Conservation (phyloP, 345 rosid species). For the Camelina hispida region DNA sequence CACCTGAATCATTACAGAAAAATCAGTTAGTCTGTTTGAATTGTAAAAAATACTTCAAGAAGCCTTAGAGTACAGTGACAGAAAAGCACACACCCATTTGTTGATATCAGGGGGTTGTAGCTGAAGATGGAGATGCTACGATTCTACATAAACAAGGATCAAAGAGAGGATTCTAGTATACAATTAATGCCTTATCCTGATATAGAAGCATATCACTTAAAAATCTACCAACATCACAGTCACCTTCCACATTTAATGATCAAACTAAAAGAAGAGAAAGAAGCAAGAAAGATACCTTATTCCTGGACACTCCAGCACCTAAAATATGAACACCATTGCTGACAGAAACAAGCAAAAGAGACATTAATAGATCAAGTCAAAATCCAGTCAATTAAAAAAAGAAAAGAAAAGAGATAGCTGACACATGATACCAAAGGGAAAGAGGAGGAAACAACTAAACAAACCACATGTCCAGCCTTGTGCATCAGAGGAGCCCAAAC, state of each 20-base stretch:
- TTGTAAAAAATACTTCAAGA: not conserved
- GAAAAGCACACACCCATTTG: conserved; percentile 69
- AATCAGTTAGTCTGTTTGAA: not conserved
- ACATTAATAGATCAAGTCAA: not conserved
- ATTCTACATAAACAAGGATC: conserved; percentile 48
- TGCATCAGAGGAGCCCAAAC: no score
- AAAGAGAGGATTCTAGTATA: not conserved
- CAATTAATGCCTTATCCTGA: conserved; percentile 2
- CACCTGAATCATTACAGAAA: conserved; percentile 56
- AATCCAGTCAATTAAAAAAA: no score
- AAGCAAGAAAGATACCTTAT: conserved; percentile 57
- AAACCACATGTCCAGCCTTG: no score
- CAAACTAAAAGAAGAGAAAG: conserved; percentile 28
- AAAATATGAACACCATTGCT: conserved; percentile 34
- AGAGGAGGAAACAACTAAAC: no score
- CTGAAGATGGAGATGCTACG: conserved; percentile 48
- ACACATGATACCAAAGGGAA: no score
- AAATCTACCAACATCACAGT: conserved; percentile 11
- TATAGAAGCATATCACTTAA: conserved; percentile 18
- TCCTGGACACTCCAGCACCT: conserved; percentile 62
- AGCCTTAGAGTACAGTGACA: conserved; percentile 2
- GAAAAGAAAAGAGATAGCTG: no score
- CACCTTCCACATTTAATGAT: not conserved
- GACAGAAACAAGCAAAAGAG: conserved; percentile 16
- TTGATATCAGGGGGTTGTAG: conserved; percentile 75